Percentiles rank a stretch among this genome's conserved stretches.
Conservation (phyloP, 164 flowering plant genomes). For the Cinnamomum chago region DNA sequence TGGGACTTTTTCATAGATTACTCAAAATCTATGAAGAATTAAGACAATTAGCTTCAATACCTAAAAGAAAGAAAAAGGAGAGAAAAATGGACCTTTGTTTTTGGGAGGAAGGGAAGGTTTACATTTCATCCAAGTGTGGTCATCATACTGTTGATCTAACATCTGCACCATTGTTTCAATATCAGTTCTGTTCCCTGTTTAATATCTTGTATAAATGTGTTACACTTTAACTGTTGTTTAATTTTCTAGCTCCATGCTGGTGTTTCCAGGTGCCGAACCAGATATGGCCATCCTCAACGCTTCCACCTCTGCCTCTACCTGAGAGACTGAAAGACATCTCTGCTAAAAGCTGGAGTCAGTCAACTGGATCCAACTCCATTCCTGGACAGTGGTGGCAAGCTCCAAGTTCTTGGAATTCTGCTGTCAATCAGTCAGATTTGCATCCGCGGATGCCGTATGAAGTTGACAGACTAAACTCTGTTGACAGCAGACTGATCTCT, state of each 20-base stretch:
- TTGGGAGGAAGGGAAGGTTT: too few relatives aligned
- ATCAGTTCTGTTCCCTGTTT: background rate
- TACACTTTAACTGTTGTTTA: background rate
- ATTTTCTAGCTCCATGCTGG: background rate
- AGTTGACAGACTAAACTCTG: slow-evolving; percentile 33
- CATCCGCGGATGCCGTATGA: slow-evolving; percentile 43
- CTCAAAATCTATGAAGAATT: too few relatives aligned
- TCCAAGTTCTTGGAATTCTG: slow-evolving; percentile 44
- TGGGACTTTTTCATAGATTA: too few relatives aligned
- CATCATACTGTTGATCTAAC: too few relatives aligned
- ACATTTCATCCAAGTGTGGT: too few relatives aligned
- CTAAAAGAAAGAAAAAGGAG: too few relatives aligned
- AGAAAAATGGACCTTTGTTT: too few relatives aligned
- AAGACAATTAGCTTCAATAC: too few relatives aligned
- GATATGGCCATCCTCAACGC: slow-evolving; percentile 50
- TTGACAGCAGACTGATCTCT: slow-evolving; percentile 35
- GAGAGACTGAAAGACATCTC: slow-evolving; percentile 64
- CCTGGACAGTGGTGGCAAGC: slow-evolving; percentile 56
- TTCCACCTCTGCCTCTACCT: slow-evolving; percentile 28
- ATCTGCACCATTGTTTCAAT: background rate
- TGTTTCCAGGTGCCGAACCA: slow-evolving; percentile 49
- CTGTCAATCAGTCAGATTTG: slow-evolving; percentile 38
- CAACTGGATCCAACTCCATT: slow-evolving; percentile 54
- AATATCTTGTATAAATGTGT: background rate
- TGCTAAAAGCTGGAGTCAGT: slow-evolving; percentile 50